These are phyloP conservation scores for Tinospora cordifolia DNA, from an alignment of 164 flowering plant species.

Conservation along the genomic window DNA sequence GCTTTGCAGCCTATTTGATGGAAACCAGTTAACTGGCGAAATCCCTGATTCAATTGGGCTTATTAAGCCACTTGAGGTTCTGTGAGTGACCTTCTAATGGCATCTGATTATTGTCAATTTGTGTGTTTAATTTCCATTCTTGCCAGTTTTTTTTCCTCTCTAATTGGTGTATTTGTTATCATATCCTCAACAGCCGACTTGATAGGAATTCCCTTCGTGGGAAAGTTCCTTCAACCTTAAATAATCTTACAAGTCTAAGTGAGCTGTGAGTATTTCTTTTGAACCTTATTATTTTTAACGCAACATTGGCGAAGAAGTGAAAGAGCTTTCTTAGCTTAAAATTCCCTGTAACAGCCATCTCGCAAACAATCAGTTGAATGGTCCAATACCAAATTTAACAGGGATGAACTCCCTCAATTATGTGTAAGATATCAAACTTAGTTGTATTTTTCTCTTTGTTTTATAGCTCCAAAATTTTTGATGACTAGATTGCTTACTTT, in stretches of 20 bases:
- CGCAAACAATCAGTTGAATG: constrained; percentile 54
- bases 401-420: constrained; percentile 60
- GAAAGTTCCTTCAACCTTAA: too few relatives aligned
- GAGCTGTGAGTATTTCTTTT: too few relatives aligned
- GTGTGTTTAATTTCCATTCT: too few relatives aligned
- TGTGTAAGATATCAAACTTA: constrained; percentile 51
- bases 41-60: too few relatives aligned
- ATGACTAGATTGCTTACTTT: neutral
- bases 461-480: neutral
- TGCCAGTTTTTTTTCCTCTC: neutral
- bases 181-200: constrained; percentile 49
- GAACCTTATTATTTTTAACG: too few relatives aligned
- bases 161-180: neutral
- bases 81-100: constrained; percentile 51
- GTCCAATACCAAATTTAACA: constrained; percentile 57
- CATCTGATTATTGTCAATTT: neutral
- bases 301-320: neutral
- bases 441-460: neutral
- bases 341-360: constrained; percentile 47
- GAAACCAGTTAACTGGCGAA: too few relatives aligned
- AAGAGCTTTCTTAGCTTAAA: neutral
- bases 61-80: constrained; percentile 79
- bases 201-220: constrained; percentile 63
- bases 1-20: too few relatives aligned
- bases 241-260: too few relatives aligned